phyloP scores from a whole-genome alignment of 768 basidiomycete species.

The Hypholoma sublateritium region DNA sequence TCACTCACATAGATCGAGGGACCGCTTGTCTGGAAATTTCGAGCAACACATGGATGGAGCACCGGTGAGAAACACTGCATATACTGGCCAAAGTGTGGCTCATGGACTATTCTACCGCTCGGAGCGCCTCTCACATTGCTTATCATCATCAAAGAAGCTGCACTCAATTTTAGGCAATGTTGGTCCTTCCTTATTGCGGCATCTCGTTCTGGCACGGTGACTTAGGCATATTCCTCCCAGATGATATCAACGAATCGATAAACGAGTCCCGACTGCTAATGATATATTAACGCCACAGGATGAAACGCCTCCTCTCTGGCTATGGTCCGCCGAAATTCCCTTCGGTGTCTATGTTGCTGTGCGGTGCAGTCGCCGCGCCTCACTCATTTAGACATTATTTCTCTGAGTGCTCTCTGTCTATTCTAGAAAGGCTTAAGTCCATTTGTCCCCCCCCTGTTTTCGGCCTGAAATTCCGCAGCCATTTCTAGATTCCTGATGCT shows the following conservation, averaged over 20 bases:
- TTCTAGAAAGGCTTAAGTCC: not conserved
- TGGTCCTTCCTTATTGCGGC: not conserved
- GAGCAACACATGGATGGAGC: too few species aligned
- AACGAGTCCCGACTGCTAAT: too few species aligned
- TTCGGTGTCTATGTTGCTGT: not conserved
- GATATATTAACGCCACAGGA: too few species aligned
- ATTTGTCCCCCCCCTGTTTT: not conserved
- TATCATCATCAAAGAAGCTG: not conserved
- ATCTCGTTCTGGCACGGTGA: not conserved
- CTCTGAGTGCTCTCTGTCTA: not conserved
- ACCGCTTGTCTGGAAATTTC: too few species aligned
- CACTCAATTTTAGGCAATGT: not conserved
- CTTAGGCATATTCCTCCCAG: not conserved
- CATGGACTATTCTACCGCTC: too few species aligned
- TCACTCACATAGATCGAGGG: too few species aligned
- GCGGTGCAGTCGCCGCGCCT: not conserved
- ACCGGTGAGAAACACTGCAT: too few species aligned
- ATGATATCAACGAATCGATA: too few species aligned
- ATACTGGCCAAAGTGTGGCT: too few species aligned
- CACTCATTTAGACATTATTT: constrained; percentile 2
- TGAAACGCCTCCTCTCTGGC: not conserved
- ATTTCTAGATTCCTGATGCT: constrained; percentile 6
- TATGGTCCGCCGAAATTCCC: not conserved
- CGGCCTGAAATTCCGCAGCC: not conserved
- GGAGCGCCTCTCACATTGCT: not conserved